A percentile compares a stretch with the other conserved stretches of the same genome.
These are phyloP conservation scores for Lactuca saligna DNA, from an alignment of 129 eudicot species.

Conservation along the genomic window DNA sequence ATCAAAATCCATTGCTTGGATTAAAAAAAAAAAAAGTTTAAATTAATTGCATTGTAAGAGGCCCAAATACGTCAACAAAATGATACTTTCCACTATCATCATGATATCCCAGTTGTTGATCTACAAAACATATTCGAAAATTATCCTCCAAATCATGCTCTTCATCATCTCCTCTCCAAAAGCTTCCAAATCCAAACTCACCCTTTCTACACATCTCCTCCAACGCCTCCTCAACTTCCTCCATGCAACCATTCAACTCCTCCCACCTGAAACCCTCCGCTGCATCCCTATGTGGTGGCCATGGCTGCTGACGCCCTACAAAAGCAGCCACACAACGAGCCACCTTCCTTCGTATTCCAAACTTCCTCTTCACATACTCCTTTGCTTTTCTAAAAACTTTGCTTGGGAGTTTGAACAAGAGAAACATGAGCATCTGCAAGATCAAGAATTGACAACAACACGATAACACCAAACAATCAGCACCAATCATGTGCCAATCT, in stretches of 20 bases:
- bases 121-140: slow-evolving; percentile 35
- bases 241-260: slow-evolving; percentile 47
- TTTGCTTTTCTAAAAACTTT: slow-evolving; percentile 45
- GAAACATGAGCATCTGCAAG: slow-evolving; percentile 52
- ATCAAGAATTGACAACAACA: slow-evolving; percentile 93
- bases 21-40: slow-evolving; percentile 7
- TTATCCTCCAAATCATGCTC: slow-evolving; percentile 24
- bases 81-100: slow-evolving; percentile 42
- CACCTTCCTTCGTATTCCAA: slow-evolving; percentile 36
- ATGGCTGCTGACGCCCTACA: slow-evolving; percentile 24
- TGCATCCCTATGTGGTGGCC: slow-evolving; percentile 20
- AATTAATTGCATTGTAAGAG: slow-evolving; percentile 28
- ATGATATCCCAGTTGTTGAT: slow-evolving; percentile 39
- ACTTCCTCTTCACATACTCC: slow-evolving; percentile 48
- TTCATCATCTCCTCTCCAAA: slow-evolving; percentile 64
- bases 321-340: slow-evolving; percentile 26
- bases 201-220: slow-evolving; percentile 57
- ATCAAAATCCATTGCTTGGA: not conserved
- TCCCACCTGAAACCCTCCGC: slow-evolving; percentile 29
- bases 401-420: slow-evolving; percentile 62
- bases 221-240: slow-evolving; percentile 69
- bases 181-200: slow-evolving; percentile 91
- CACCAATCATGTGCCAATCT: slow-evolving; percentile 57
- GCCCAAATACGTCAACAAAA: slow-evolving; percentile 50
- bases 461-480: slow-evolving; percentile 81